Percentiles rank a stretch among this genome's conserved stretches.
These are phyloP conservation scores for Leccinum fallax DNA, from an alignment of 1,284 basidiomycete genomes.

Conservation along the genomic window DNA sequence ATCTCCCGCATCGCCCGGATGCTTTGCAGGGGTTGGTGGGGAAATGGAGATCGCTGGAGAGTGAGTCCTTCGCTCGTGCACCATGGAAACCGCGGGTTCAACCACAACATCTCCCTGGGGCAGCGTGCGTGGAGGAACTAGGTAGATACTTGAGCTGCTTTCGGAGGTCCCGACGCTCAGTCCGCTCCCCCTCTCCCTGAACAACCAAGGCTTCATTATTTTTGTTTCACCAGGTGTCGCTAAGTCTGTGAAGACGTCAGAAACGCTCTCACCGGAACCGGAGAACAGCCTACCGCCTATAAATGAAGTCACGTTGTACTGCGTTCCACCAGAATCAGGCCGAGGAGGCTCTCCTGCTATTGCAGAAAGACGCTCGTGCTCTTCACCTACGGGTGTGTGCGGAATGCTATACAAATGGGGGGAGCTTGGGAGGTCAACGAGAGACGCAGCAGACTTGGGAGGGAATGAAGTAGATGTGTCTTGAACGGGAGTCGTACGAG, in stretches of 20 bases:
- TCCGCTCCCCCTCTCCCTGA: constrained; percentile 4
- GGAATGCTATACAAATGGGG: constrained; percentile 23
- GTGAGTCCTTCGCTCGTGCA: constrained; percentile 3
- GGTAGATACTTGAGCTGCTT: not conserved
- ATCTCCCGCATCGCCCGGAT: not conserved
- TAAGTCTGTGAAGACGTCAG: constrained; percentile 32
- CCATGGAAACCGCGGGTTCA: not conserved
- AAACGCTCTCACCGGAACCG: not conserved
- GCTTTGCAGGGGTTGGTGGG: not conserved
- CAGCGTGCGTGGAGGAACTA: constrained; percentile 1
- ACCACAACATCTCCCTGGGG: constrained; percentile 2
- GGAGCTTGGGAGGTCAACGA: constrained; percentile 20
- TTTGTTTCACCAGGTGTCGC: constrained; percentile 26
- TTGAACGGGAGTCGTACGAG: constrained; percentile 2
- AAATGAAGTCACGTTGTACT: constrained; percentile 76
- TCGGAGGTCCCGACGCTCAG: not conserved
- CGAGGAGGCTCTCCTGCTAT: constrained; percentile 23
- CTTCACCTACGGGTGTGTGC: constrained; percentile 35
- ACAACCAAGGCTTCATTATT: constrained; percentile 7
- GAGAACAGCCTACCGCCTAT: constrained; percentile 55
- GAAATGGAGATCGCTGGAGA: constrained; percentile 4
- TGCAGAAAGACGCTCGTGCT: constrained; percentile 30
- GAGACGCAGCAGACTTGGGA: constrained; percentile 9
- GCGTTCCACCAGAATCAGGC: constrained; percentile 52
- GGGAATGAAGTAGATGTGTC: constrained; percentile 7